phyloP scores from a whole-genome alignment of 192 early-diverging fungal species.

The Funneliformis mosseae region DNA sequence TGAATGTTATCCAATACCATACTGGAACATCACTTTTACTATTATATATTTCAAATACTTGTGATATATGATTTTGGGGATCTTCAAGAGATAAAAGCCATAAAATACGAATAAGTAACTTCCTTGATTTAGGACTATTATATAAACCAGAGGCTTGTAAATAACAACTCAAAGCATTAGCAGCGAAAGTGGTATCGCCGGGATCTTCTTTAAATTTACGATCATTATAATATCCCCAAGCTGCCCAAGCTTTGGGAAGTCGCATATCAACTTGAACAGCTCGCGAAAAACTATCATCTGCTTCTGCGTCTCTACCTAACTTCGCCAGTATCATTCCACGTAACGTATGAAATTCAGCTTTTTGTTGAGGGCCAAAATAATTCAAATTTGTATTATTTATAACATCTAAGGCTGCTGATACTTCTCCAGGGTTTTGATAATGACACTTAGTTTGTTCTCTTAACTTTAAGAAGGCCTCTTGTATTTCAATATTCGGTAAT shows the following conservation, averaged over 20 bases:
- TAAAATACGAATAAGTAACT: constrained; percentile 89
- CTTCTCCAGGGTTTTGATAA: constrained; percentile 85
- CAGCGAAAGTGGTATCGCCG: constrained; percentile 77
- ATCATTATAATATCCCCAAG: constrained; percentile 96
- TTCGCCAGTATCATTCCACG: constrained; percentile 95
- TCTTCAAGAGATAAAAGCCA: constrained; percentile 95
- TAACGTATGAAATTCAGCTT: constrained; percentile 97
- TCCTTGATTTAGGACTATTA: constrained; percentile 83
- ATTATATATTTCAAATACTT: constrained; percentile 79
- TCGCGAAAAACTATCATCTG: constrained; percentile 86
- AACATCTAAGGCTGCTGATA: constrained; percentile 91
- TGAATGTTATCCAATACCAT: constrained; percentile 99
- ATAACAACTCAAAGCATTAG: constrained; percentile 93
- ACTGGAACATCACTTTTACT: constrained; percentile 83
- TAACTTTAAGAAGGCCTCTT: constrained; percentile 96
- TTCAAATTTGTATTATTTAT: constrained; percentile 99
- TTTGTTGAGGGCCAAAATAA: constrained; percentile 90
- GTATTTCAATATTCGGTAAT: constrained; percentile 99
- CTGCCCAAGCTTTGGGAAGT: constrained; percentile 95
- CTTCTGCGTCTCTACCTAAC: constrained; percentile 81
- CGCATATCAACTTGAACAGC: constrained; percentile 87
- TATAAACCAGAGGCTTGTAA: constrained; percentile 90
- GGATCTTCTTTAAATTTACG: constrained; percentile 84
- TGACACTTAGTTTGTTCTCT: constrained; percentile 99
- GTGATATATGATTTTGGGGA: constrained; percentile 66